phyloP scores from a whole-genome alignment of 192 early-diverging fungal genomes.

The Paraglomus occultum region DNA sequence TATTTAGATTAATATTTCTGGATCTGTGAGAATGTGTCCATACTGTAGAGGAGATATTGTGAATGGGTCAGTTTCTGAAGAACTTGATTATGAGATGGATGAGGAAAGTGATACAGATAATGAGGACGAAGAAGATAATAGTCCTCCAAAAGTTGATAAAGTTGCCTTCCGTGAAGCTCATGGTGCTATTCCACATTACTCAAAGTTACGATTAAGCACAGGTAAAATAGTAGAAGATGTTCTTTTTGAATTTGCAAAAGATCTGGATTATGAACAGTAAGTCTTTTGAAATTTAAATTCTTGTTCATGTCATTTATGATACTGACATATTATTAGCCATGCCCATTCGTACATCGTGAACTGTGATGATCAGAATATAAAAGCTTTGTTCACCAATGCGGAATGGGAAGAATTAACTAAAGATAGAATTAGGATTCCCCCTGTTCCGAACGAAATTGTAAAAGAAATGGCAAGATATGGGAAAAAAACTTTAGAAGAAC shows the following conservation, averaged over 20 bases:
- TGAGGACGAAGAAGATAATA: not conserved
- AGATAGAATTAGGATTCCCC: not conserved
- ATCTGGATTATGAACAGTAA: conserved; percentile 25
- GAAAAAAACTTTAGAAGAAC: conserved; percentile 12
- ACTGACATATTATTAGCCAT: conserved; percentile 22
- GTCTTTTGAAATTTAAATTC: conserved; percentile 20
- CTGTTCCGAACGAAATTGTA: not conserved
- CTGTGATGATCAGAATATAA: conserved; percentile 19
- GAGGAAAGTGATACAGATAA: not conserved
- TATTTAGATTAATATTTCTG: conserved; percentile 14
- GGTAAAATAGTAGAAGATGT: conserved; percentile 20
- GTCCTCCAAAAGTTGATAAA: conserved; percentile 11
- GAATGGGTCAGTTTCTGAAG: not conserved
- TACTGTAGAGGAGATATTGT: not conserved
- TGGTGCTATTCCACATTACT: conserved; percentile 5
- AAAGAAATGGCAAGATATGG: conserved; percentile 16
- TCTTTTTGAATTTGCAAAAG: conserved; percentile 18
- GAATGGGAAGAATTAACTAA: conserved; percentile 24
- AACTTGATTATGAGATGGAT: no score
- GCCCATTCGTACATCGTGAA: conserved; percentile 24
- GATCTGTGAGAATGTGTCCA: not conserved
- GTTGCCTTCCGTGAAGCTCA: conserved; percentile 6
- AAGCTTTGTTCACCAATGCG: not conserved
- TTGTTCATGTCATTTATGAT: conserved; percentile 18
- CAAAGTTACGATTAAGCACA: conserved; percentile 25